Percentiles rank a stretch among this genome's conserved stretches.
Evolutionary conservation across 805 yeast species (phyloP).

Genomic region (Ogataea thermomethanolica): DNA sequence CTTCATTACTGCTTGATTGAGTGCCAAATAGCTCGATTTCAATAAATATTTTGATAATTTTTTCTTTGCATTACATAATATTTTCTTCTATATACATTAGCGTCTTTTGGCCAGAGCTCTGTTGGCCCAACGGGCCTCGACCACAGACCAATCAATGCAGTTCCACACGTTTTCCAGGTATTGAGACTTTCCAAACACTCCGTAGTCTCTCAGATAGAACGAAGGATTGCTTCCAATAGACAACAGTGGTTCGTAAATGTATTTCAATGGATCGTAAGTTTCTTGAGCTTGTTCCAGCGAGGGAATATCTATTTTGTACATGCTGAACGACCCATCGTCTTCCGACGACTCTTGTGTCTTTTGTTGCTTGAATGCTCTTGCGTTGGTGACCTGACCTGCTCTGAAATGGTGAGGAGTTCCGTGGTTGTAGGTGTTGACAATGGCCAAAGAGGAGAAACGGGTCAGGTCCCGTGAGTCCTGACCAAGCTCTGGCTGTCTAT

Average conservation of each 20-base stretch:
- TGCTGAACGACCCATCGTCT: slow-evolving; percentile 10
- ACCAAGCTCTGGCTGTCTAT: slow-evolving; percentile 29
- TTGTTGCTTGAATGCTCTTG: slow-evolving; percentile 31
- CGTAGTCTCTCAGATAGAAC: slow-evolving; percentile 69
- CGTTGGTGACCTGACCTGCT: slow-evolving; percentile 48
- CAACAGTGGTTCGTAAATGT: slow-evolving; percentile 51
- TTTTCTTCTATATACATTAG: slow-evolving; percentile 10
- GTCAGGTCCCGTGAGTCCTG: slow-evolving; percentile 23
- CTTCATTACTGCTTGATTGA: slow-evolving; percentile 25
- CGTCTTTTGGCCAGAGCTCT: slow-evolving; percentile 11
- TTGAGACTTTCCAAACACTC: slow-evolving; percentile 68
- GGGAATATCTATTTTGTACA: slow-evolving; percentile 26
- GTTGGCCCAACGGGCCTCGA: slow-evolving; percentile 43
- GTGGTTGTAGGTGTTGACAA: slow-evolving; percentile 83
- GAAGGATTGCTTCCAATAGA: slow-evolving; percentile 73
- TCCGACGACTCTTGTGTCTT: slow-evolving; percentile 12
- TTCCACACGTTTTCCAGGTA: slow-evolving; percentile 76
- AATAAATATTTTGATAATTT: slow-evolving; percentile 2
- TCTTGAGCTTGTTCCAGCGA: slow-evolving; percentile 40
- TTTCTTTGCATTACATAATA: slow-evolving; percentile 12
- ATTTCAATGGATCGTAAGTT: slow-evolving; percentile 40
- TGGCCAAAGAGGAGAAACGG: slow-evolving; percentile 47
- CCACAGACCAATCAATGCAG: slow-evolving; percentile 79
- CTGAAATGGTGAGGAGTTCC: slow-evolving; percentile 74
- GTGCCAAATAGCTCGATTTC: not conserved